Evolutionary conservation across 306 rosid genomes (phyloP).

Genomic region (Pyrus communis): DNA sequence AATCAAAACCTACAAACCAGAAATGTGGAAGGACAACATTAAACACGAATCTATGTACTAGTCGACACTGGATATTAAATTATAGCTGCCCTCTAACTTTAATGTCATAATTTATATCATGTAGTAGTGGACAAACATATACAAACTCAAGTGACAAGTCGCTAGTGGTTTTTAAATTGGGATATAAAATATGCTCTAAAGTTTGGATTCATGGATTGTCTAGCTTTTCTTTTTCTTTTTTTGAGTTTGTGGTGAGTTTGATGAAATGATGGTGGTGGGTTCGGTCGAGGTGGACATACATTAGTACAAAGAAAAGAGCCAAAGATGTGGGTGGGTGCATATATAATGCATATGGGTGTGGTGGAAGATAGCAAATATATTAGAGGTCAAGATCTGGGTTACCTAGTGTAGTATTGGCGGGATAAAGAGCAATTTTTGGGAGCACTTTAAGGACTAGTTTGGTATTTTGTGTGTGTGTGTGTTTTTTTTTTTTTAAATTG

Average conservation of each 20-base stretch:
- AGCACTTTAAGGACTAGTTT: too few species aligned
- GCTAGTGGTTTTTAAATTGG: background rate
- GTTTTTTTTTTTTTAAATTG: too few species aligned
- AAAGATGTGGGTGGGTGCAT: background rate
- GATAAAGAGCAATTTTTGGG: background rate
- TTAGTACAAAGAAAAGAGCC: background rate
- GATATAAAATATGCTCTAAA: background rate
- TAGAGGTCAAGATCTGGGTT: background rate
- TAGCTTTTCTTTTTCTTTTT: background rate
- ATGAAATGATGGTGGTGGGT: background rate
- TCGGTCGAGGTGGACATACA: background rate
- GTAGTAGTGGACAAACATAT: background rate
- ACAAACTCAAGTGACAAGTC: background rate
- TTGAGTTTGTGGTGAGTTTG: background rate
- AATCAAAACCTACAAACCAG: background rate
- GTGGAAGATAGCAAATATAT: background rate
- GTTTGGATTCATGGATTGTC: background rate
- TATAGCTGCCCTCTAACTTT: background rate
- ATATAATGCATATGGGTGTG: background rate
- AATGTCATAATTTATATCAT: background rate
- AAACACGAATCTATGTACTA: background rate
- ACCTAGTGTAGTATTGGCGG: background rate
- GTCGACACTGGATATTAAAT: background rate
- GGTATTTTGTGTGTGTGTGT: too few species aligned
- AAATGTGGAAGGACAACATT: background rate